Evolutionary conservation across 2,329 filamentous ascomycete genomes (phyloP), one percentile per base, ranked within the genome.

Genomic region (Curvularia spicifera): DNA sequence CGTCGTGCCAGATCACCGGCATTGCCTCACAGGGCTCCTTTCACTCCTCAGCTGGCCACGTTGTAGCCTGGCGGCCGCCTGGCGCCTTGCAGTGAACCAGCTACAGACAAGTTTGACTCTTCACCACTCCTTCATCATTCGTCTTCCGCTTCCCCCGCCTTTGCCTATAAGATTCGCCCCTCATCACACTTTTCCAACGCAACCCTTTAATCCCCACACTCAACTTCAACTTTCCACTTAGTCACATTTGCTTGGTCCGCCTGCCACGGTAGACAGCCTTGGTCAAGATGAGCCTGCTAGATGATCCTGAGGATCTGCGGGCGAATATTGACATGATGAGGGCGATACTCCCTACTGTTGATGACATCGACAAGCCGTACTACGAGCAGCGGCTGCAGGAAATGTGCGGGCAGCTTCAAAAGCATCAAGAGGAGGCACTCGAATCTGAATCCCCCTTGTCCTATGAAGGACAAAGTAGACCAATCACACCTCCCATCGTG

Each of bases 1-100:
- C 56, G 59, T 61, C 49, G 56, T 45, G 52, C 31, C 53, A 31
- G 20, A 26, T 45, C 35, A 56, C 51, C 40, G 48, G 37, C 51
- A 56, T 49, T 49, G 57, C 53, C 57, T 49, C 48, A n/a, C 45
- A 56, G 42, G 48, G 44, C 53, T 26, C 24, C 28, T 57, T 44
- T 39, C 51, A 42, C 47, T 40, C 42, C 18, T 44, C 47, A 43
- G 40, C 51, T 42, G 40, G 52, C 55, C 46, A 29, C 39, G 39
- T 46, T 43, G 49, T 50, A 54, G 57, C 57, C 53, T 62, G 53
- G 12, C 10, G 18, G 44, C 44, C 47, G 26, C 49, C 40, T 40
- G 47, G 24, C 12, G 39, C 24, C 54, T 54, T 55, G 52, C 55
- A 10, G 31, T 51, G 37, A 39, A 58, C 28, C 39, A 12, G 51